Base-by-base conservation (phyloP, 768 basidiomycete species). In the Kwoniella newhampshirensis region DNA sequence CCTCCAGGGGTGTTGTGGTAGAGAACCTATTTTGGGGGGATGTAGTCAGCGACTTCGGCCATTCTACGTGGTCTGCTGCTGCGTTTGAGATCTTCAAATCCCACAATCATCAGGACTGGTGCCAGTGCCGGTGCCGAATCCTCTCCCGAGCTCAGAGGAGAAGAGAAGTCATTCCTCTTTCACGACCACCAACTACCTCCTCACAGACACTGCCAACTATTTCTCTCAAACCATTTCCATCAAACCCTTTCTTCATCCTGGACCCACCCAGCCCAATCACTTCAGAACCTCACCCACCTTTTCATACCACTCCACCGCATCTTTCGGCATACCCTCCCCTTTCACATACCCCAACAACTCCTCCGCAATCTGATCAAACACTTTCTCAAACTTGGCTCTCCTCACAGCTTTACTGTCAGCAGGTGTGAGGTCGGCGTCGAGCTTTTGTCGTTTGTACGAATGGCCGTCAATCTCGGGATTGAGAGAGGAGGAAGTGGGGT, bases 1-100 rank as follows among this genome's bases (percentile, higher is more conserved):
- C 78, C 80, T 59, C 91, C 89, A 0, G 92, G 92, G n/a, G 89
- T 87, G 77, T 97, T 98, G 81, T 91, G 88, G 64, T 92, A 84
- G 54, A 98, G 80, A 74, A 55, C 64, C 64, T 69, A 46, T 30
- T 46, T 42, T 13, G 35, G n/a, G 6, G 20, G 17, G 17, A n/a
- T 28, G 43, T 27, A 9, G 28, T 35, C 20, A 21, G 30, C n/a
- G 23, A 6, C 7, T 32, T 32, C 13, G 7, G 13, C 32, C 32
- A 32, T 6, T 32, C 32, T 3, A 49, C 32, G 8, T 20, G 37
- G 21, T 44, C n/a, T 21, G 26, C 40, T 27, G 6, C 7, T 32
- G 6, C 32, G 32, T 13, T 6, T 6, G 32, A 6, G 6, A 13
- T 32, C 32, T 32, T 13, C 32, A 32, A 32, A 32, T 32, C 13